Evolutionary conservation across 768 basidiomycete genomes (phyloP).

Genomic region (Auricularia heimuer): DNA sequence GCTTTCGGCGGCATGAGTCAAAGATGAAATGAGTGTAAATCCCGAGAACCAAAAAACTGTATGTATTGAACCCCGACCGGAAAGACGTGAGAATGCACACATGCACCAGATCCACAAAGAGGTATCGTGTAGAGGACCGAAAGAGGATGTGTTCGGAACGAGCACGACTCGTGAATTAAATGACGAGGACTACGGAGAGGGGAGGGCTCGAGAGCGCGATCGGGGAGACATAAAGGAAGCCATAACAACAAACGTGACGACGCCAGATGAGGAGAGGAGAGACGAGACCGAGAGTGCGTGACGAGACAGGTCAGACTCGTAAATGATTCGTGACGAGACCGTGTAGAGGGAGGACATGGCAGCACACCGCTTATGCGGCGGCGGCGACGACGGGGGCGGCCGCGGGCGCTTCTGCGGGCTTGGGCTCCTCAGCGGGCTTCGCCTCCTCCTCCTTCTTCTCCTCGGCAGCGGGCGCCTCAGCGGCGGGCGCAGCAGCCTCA

Average conservation of each 20-base stretch:
- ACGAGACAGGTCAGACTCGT: conserved; percentile 11
- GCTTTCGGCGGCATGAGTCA: conserved; percentile 60
- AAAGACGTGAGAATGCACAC: not conserved
- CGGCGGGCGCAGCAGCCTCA: conserved; percentile 29
- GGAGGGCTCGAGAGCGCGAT: not conserved
- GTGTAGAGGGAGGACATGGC: not conserved
- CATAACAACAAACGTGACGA: conserved; percentile 28
- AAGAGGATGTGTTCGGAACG: conserved; percentile 40
- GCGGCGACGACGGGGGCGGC: conserved; percentile 65
- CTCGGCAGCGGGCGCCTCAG: conserved; percentile 6
- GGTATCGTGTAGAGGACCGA: conserved; percentile 42
- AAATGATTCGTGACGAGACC: conserved; percentile 22
- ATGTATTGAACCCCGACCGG: not conserved
- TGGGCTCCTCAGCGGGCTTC: conserved; percentile 30
- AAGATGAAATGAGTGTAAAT: not conserved
- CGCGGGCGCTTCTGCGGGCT: conserved; percentile 33
- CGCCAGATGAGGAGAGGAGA: conserved; percentile 34
- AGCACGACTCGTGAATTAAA: not conserved
- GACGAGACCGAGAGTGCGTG: conserved; percentile 40
- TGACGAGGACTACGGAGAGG: not conserved
- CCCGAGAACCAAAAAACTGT: not conserved
- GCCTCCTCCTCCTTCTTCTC: not conserved
- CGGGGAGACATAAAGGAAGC: not conserved
- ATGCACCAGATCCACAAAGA: conserved; percentile 25
- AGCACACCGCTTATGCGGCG: conserved; percentile 48